Conservation (phyloP, 2,329 filamentous ascomycete genomes). For the Penicillium palitans region DNA sequence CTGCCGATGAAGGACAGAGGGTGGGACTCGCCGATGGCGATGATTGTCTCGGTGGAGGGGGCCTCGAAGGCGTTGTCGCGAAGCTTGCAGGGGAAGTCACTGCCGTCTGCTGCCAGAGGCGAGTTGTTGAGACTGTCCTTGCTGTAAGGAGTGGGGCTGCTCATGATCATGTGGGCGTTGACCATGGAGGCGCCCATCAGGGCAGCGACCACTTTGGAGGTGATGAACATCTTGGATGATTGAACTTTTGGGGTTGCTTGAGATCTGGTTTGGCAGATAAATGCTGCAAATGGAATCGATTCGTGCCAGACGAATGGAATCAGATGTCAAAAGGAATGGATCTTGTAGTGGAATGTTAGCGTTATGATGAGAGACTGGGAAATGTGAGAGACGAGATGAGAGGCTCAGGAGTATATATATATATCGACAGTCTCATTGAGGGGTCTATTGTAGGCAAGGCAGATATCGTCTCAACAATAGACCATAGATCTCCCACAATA, state of each 20-base stretch:
- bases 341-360: slow-evolving; percentile 18
- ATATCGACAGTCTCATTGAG: slow-evolving; percentile 1
- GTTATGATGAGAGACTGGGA: background rate
- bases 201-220: slow-evolving; percentile 36
- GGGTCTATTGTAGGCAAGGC: background rate
- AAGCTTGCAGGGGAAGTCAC: slow-evolving; percentile 81
- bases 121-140: slow-evolving; percentile 56
- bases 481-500: background rate
- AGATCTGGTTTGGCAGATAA: slow-evolving; percentile 20
- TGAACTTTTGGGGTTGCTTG: slow-evolving; percentile 9
- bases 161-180: slow-evolving; percentile 76
- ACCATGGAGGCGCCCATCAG: slow-evolving; percentile 56
- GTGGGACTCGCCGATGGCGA: slow-evolving; percentile 63
- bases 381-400: background rate
- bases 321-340: slow-evolving; percentile 25
- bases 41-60: slow-evolving; percentile 56
- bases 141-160: slow-evolving; percentile 64
- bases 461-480: background rate
- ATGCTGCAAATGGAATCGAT: slow-evolving; percentile 25
- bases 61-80: slow-evolving; percentile 45
- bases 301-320: slow-evolving; percentile 38
- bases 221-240: slow-evolving; percentile 32
- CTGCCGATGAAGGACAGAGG: slow-evolving; percentile 66
- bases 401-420: slow-evolving; percentile 3
- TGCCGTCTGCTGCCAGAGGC: slow-evolving; percentile 62